phyloP scores from a whole-genome alignment of 345 rosid genomes.

The Eucalyptus paniculata region DNA sequence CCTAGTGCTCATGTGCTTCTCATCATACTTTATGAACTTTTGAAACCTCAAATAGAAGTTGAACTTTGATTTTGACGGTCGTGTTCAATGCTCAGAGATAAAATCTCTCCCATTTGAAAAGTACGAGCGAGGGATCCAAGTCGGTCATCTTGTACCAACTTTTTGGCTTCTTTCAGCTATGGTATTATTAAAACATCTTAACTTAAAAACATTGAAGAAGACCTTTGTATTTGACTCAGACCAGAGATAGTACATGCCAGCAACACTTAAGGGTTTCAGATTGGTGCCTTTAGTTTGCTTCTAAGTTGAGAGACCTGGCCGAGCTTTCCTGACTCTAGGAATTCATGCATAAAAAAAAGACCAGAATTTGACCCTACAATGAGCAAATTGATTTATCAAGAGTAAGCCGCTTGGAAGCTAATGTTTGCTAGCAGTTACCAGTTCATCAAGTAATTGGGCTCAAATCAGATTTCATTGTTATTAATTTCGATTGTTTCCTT shows the following conservation, averaged over 20 bases:
- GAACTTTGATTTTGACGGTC: not conserved
- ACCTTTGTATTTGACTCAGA: not conserved
- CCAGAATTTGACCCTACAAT: not conserved
- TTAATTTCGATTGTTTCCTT: not conserved
- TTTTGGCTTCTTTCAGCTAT: not conserved
- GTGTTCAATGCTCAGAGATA: not conserved
- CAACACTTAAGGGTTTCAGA: not conserved
- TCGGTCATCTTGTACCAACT: not conserved
- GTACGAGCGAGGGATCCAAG: not conserved
- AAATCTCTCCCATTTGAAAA: not conserved
- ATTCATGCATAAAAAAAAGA: not conserved
- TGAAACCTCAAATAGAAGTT: not conserved
- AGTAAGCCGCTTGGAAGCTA: not conserved
- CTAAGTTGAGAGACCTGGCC: not conserved
- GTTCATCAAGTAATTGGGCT: not conserved
- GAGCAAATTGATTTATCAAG: not conserved
- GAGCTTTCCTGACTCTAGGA: not conserved
- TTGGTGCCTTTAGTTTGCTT: not conserved
- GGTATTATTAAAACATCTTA: not conserved
- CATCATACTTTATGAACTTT: not conserved
- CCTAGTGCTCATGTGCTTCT: not conserved
- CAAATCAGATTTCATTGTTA: not conserved
- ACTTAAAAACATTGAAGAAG: not conserved
- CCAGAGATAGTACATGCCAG: not conserved
- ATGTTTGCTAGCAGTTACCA: not conserved